Evolutionary conservation across 1,139 yeast species (phyloP).

Genomic region (Scheffersomyces illinoinensis): DNA sequence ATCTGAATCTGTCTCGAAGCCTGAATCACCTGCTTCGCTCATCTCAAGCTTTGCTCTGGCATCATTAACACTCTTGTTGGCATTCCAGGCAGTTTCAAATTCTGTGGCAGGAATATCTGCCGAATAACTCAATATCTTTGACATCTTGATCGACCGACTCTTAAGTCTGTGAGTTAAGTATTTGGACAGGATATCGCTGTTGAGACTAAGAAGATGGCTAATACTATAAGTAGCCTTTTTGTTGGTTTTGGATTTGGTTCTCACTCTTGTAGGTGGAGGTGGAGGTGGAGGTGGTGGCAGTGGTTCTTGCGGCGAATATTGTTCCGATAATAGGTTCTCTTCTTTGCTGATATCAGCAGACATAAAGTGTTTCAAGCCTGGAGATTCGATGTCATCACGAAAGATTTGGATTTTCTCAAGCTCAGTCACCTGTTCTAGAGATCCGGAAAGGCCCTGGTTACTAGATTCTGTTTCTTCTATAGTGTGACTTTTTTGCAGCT

Average conservation of each 20-base stretch:
- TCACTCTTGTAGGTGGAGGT: neutral
- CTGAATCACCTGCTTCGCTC: constrained; percentile 3
- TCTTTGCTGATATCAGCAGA: constrained; percentile 1
- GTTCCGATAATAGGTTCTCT: neutral
- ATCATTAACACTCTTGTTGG: constrained; percentile 14
- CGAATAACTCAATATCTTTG: constrained; percentile 10
- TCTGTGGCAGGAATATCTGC: constrained; percentile 10
- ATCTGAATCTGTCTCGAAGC: constrained; percentile 15
- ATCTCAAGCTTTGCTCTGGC: constrained; percentile 1
- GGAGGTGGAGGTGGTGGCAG: neutral
- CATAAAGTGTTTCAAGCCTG: constrained; percentile 16
- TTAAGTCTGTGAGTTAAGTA: neutral
- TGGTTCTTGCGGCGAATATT: neutral
- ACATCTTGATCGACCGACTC: constrained; percentile 8
- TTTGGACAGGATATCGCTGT: neutral
- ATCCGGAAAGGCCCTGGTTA: neutral
- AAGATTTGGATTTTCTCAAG: constrained; percentile 6
- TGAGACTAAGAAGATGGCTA: neutral
- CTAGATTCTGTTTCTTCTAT: neutral
- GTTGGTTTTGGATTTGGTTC: neutral
- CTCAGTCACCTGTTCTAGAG: neutral
- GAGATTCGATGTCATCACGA: constrained; percentile 10
- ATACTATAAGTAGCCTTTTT: neutral
- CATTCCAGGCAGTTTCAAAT: constrained; percentile 14
- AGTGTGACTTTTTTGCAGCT: neutral